phyloP scores from a whole-genome alignment of 2,329 filamentous ascomycete genomes.

The Xylaria sp. region DNA sequence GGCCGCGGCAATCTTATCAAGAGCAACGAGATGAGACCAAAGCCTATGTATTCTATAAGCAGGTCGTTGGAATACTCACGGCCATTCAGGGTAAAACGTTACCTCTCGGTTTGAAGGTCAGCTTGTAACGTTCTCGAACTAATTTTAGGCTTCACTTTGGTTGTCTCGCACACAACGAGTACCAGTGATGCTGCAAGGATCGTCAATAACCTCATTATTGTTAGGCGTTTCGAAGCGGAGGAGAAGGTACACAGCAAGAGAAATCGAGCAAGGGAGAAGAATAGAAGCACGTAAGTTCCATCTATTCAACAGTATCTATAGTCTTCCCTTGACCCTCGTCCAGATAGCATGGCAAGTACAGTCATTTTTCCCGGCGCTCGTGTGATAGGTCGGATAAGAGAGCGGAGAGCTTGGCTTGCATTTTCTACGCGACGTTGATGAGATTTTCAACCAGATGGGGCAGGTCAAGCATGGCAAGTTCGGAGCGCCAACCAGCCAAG shows the following conservation, averaged over 20 bases:
- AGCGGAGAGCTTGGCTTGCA: constrained; percentile 24
- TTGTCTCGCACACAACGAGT: background rate
- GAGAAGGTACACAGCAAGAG: too few relatives aligned
- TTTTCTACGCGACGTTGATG: background rate
- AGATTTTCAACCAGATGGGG: constrained; percentile 7
- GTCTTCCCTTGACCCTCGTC: background rate
- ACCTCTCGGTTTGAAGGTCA: constrained; percentile 17
- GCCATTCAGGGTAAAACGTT: background rate
- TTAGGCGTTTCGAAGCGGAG: background rate
- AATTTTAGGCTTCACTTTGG: constrained; percentile 10
- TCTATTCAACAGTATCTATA: background rate
- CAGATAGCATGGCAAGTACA: background rate
- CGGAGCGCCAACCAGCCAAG: constrained; percentile 26
- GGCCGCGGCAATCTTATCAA: constrained; percentile 23
- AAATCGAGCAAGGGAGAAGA: background rate
- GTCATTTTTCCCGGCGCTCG: background rate
- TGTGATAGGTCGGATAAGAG: constrained; percentile 7
- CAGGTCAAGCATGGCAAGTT: constrained; percentile 32
- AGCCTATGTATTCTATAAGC: background rate
- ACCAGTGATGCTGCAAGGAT: constrained; percentile 5
- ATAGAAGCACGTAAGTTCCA: background rate
- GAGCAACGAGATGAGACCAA: constrained; percentile 28
- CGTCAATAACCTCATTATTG: background rate
- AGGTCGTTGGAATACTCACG: fast-evolving
- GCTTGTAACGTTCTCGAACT: constrained; percentile 20